Evolutionary conservation across 176 grass and related monocot species (phyloP), one percentile per base, ranked within the genome.

Genomic region (Carex kokanica): DNA sequence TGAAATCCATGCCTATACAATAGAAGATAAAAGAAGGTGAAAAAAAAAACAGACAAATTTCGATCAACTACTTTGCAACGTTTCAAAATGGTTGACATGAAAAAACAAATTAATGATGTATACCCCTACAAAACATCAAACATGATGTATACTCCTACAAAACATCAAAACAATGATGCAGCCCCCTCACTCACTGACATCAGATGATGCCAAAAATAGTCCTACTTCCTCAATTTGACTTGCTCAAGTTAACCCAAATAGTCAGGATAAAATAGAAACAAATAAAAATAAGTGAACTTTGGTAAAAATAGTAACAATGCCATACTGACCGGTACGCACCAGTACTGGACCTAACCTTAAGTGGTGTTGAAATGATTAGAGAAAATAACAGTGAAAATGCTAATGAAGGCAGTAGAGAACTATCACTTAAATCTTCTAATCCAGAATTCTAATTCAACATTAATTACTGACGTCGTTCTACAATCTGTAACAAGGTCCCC

Each of bases 1-100:
- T 93, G 93, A 90, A 99, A 99, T 70, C 93, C 97, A 90, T 99
- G 91, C 29, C 97, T 99, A 89, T 55, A 96, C 77, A 72, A 63
- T 89, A 82, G 52, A 78, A 34, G 24, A 68, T 24, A 24, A 47
- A 80, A 40, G 3, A 81, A 14, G 17, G 29, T 81, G 38, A 64
- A 72, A 72, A 43, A 43, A 2, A 47, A 43, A 21, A 14, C 6
- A 45, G 20, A 74, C 70, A 49, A 52, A 4, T 74, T 41, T 81
- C 1, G 16, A 75, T 6, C 72, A 17, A 16, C 47, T 9, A 52
- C 47, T 27, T 27, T 23, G 43, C 70, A 56, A 78, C 31, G 41
- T 31, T 55, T 55, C 23, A 56, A 56, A 77, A 54, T 29, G 23
- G 25, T 45, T 32, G 2, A 53, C 14, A 9, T 16, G 13, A 78